Evolutionary conservation across 2,329 filamentous ascomycete genomes (phyloP), one percentile per base, ranked within the genome.

Genomic region (Epichloe sp.): DNA sequence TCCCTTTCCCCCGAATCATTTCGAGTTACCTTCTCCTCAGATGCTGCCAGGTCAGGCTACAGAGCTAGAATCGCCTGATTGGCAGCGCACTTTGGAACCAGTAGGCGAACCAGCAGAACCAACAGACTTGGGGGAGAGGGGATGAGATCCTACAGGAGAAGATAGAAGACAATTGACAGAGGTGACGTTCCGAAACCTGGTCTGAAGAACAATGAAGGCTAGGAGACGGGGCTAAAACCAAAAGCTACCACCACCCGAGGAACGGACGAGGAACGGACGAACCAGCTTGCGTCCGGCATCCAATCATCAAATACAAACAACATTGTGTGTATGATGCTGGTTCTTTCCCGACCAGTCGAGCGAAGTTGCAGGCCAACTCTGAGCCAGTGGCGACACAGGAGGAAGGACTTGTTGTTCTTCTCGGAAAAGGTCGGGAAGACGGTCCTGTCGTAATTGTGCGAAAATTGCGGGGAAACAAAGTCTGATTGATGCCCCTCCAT

Each of bases 11-110:
- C 64, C 65, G 5, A 68, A 71, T 56, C 70, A 68, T 46, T 67
- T 73, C 51, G 72, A 76, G 59, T 59, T 76, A 10, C 70, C 71
- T 5, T 73, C 73, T 40, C 72, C 72, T 14, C 67, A 74, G 49
- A 68, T 75, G n/a, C 60, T 61, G 34, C 62, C 70, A 44, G 60
- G 59, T 8, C 57, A 59, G 26, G 47, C 50, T 8, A 34, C n/a
- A 12, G 52, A 44, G 36, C 41, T 50, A 12, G 48, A 40, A 14
- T 52, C 54, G 11, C 49, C 52, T 3, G 47, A 51, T 31, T 21
- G 31, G 46, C 49, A 49, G n/a, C 54, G 52, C 19, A 46, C 35
- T 17, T n/a, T 50, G n/a, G 54, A 48, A 34, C 26, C 54, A 7
- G 47, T 44, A 37, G 36, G 44, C 3, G 54, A 52, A 11, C 41